phyloP scores from a whole-genome alignment of 768 basidiomycete species.

The Trametes sanguinea region DNA sequence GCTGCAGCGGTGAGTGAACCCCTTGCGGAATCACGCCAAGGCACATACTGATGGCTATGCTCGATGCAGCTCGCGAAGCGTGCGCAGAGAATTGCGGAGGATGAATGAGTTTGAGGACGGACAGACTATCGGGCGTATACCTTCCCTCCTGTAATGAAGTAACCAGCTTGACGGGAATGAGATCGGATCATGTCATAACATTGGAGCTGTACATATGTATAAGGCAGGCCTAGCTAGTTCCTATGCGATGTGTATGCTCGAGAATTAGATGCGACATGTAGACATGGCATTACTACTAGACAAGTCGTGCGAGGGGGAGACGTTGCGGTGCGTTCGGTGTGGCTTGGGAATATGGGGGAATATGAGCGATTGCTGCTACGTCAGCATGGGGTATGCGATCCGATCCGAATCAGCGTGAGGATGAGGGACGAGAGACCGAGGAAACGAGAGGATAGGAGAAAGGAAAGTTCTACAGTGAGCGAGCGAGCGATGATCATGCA shows the following conservation, averaged over 20 bases:
- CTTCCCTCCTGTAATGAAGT: neutral
- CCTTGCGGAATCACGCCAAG: neutral
- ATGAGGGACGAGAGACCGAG: slow-evolving; percentile 1
- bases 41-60: neutral
- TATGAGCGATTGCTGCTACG: slow-evolving; percentile 13
- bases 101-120: slow-evolving; percentile 30
- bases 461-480: slow-evolving; percentile 13
- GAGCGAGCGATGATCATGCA: slow-evolving; percentile 19
- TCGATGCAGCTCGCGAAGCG: slow-evolving; percentile 68
- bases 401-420: slow-evolving; percentile 10
- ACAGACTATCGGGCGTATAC: neutral
- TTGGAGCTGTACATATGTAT: slow-evolving; percentile 23
- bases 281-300: slow-evolving; percentile 22
- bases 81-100: slow-evolving; percentile 63
- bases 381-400: slow-evolving; percentile 26
- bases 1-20: slow-evolving; percentile 73
- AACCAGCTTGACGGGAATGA: neutral
- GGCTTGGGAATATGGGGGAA: neutral
- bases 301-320: neutral
- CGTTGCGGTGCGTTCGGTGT: too few species aligned
- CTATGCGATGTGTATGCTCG: slow-evolving; percentile 24
- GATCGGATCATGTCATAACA: slow-evolving; percentile 17
- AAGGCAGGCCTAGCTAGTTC: slow-evolving; percentile 22
- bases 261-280: slow-evolving; percentile 26
- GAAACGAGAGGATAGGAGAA: neutral